Percentiles rank a stretch among this genome's conserved stretches.
These are phyloP conservation scores for Simplicillium aogashimaense DNA, from an alignment of 2,329 filamentous ascomycete species.

Conservation along the genomic window DNA sequence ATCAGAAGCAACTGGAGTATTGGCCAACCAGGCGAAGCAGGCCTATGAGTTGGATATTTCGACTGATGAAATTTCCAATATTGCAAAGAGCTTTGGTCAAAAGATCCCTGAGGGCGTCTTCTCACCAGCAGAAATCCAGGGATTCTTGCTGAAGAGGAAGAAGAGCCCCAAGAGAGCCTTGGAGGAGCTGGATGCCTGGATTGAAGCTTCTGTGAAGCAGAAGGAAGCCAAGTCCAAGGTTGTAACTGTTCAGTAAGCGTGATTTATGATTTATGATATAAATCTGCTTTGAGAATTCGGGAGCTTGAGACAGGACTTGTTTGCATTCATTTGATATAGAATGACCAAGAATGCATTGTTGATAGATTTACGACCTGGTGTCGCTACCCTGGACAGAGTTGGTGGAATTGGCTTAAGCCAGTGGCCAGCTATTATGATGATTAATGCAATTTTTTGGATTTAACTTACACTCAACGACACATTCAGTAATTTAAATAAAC, in stretches of 20 bases:
- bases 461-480: no score
- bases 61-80: slow-evolving; percentile 26
- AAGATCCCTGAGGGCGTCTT: slow-evolving; percentile 43
- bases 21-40: slow-evolving; percentile 8
- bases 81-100: slow-evolving; percentile 39
- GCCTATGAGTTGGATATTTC: slow-evolving; percentile 21
- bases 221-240: slow-evolving; percentile 40
- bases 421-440: no score
- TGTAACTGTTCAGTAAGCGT: slow-evolving; percentile 32
- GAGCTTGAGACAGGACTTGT: no score
- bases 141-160: slow-evolving; percentile 54
- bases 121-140: slow-evolving; percentile 54
- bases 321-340: no score
- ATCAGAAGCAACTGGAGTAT: slow-evolving; percentile 1
- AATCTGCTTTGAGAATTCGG: no score
- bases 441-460: no score
- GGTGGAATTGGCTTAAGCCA: no score
- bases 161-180: slow-evolving; percentile 45
- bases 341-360: no score
- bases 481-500: no score
- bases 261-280: no score
- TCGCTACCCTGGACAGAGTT: no score
- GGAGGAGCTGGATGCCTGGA: slow-evolving; percentile 42
- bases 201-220: slow-evolving; percentile 37
- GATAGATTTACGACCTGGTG: no score